These are phyloP conservation scores for Cercospora sp. DNA, from an alignment of 2,329 filamentous ascomycete genomes.

Conservation along the genomic window DNA sequence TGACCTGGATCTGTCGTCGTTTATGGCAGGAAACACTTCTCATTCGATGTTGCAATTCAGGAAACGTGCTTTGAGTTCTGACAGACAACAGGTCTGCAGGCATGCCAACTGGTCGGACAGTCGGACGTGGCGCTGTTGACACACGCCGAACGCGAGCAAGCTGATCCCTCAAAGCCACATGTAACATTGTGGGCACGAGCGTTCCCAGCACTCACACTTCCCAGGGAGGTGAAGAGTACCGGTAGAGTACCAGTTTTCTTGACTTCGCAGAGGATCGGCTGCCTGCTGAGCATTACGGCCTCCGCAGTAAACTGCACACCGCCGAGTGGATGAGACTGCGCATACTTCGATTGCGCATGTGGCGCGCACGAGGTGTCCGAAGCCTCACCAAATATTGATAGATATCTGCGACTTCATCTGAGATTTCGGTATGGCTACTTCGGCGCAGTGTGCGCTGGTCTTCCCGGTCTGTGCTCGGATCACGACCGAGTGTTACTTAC, in stretches of 20 bases:
- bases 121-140: not conserved
- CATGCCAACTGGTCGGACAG: not conserved
- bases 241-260: not conserved
- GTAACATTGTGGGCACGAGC: not conserved
- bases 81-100: not conserved
- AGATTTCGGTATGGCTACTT: not conserved
- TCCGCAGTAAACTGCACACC: not conserved
- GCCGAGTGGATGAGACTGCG: not conserved
- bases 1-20: not conserved
- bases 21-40: not conserved
- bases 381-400: not conserved
- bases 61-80: not conserved
- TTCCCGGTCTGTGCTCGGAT: not conserved
- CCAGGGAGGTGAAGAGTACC: not conserved
- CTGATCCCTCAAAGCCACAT: not conserved
- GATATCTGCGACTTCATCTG: not conserved
- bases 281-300: not conserved
- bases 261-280: not conserved
- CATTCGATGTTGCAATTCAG: not conserved
- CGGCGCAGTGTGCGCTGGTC: not conserved
- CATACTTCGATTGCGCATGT: not conserved
- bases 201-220: not conserved
- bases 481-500: not conserved
- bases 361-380: not conserved
- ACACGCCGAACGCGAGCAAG: not conserved